These are phyloP conservation scores for Aspergillus conjunctus DNA, from an alignment of 495 filamentous ascomycete genomes.

Conservation along the genomic window DNA sequence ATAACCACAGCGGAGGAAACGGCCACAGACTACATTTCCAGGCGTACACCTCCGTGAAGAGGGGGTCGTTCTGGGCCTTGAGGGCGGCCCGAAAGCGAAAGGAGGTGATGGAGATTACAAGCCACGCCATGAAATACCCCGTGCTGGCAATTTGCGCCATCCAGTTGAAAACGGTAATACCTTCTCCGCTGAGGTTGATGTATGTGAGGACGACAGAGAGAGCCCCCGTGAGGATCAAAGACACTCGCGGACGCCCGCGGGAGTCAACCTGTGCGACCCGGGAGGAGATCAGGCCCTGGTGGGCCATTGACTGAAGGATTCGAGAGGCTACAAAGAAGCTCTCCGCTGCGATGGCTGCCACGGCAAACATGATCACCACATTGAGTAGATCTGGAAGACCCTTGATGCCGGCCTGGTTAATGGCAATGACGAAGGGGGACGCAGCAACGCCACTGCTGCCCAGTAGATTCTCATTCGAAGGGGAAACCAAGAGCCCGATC, in stretches of 20 bases:
- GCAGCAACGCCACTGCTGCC: conserved; percentile 30
- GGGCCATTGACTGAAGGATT: conserved; percentile 33
- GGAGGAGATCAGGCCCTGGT: conserved; percentile 27
- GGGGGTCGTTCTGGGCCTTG: conserved; percentile 33
- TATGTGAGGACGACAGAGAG: conserved; percentile 30
- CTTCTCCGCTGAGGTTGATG: conserved; percentile 32
- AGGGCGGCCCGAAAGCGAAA: conserved; percentile 35
- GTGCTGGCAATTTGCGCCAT: conserved; percentile 32
- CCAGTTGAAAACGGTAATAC: conserved; percentile 21
- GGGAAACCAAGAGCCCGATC: conserved; percentile 30
- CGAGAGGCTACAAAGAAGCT: conserved; percentile 34
- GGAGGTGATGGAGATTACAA: conserved; percentile 31
- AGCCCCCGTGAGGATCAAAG: conserved; percentile 27
- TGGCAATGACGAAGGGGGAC: conserved; percentile 40
- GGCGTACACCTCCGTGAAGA: conserved; percentile 29
- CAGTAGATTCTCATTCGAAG: conserved; percentile 29
- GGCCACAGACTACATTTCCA: conserved; percentile 37
- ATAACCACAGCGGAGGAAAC: conserved; percentile 30
- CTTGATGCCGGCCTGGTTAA: conserved; percentile 29
- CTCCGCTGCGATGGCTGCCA: conserved; percentile 34
- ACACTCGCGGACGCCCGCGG: conserved; percentile 27
- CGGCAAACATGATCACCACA: conserved; percentile 32
- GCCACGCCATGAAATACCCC: conserved; percentile 36
- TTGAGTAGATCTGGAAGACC: conserved; percentile 35
- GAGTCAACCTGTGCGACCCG: conserved; percentile 31